Conservation (phyloP, 2,329 filamentous ascomycete genomes). For the Phoma sp. region DNA sequence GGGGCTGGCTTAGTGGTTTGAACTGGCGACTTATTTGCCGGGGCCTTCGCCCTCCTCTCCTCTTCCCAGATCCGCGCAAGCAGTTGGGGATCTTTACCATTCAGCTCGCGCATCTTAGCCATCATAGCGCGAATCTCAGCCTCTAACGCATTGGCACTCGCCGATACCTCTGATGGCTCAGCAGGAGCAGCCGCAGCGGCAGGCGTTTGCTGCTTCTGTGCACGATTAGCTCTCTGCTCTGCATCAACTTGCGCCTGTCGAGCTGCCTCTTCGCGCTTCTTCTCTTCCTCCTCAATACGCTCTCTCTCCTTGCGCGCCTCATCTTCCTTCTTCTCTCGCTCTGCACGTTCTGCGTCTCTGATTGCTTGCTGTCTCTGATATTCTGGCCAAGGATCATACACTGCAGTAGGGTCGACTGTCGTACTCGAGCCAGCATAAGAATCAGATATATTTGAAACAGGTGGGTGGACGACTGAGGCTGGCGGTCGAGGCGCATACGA, state of each 20-base stretch:
- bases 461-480: constrained; percentile 23
- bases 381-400: constrained; percentile 61
- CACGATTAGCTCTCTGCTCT: constrained; percentile 27
- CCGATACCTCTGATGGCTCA: constrained; percentile 7
- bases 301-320: constrained; percentile 38
- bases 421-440: constrained; percentile 35
- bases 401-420: constrained; percentile 60
- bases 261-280: constrained; percentile 25
- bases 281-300: constrained; percentile 29
- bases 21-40: constrained; percentile 29
- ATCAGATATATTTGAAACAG: constrained; percentile 25
- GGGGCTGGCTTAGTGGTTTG: constrained; percentile 32
- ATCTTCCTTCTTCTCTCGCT: constrained; percentile 39
- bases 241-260: constrained; percentile 15
- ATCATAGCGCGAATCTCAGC: constrained; percentile 61
- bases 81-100: constrained; percentile 60
- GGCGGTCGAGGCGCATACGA: constrained; percentile 25
- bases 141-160: constrained; percentile 47
- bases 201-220: constrained; percentile 30
- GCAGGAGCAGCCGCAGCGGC: not conserved
- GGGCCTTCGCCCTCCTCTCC: constrained; percentile 51
- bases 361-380: constrained; percentile 52
- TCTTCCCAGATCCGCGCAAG: constrained; percentile 64
- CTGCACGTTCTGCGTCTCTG: constrained; percentile 43
- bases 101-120: constrained; percentile 64